A percentile compares a stretch with the other conserved stretches of the same genome.
phyloP scores from a whole-genome alignment of 2,329 filamentous ascomycete species.

The Podosphaera leucotricha region DNA sequence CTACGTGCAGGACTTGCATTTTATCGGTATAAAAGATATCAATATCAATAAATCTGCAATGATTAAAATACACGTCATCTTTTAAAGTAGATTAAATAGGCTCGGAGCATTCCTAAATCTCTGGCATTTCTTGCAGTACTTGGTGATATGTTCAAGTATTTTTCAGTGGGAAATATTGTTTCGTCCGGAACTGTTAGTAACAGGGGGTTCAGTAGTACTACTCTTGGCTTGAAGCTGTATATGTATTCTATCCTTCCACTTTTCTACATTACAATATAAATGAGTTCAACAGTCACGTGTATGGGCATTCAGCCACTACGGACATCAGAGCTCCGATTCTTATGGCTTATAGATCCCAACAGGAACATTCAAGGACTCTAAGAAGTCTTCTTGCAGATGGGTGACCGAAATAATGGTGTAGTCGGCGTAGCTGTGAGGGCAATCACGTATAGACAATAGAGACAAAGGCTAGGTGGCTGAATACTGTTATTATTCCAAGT shows the following conservation, averaged over 20 bases:
- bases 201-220: too few species aligned
- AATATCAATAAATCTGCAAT: slow-evolving; percentile 1
- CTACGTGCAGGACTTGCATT: neutral
- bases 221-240: too few species aligned
- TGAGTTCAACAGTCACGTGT: too few species aligned
- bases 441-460: too few species aligned
- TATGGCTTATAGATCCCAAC: too few species aligned
- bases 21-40: slow-evolving; percentile 1
- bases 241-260: too few species aligned
- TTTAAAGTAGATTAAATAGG: neutral
- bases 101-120: neutral
- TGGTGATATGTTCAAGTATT: neutral
- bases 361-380: neutral
- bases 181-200: too few species aligned
- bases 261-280: too few species aligned
- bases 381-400: neutral
- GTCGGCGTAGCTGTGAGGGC: neutral
- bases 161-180: neutral
- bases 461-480: too few species aligned
- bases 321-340: too few species aligned
- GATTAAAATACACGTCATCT: neutral
- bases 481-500: too few species aligned
- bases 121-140: neutral
- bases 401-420: neutral
- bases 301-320: too few species aligned